These are phyloP conservation scores for Fulvia fulva DNA, from an alignment of 2,329 filamentous ascomycete species.

Conservation along the genomic window DNA sequence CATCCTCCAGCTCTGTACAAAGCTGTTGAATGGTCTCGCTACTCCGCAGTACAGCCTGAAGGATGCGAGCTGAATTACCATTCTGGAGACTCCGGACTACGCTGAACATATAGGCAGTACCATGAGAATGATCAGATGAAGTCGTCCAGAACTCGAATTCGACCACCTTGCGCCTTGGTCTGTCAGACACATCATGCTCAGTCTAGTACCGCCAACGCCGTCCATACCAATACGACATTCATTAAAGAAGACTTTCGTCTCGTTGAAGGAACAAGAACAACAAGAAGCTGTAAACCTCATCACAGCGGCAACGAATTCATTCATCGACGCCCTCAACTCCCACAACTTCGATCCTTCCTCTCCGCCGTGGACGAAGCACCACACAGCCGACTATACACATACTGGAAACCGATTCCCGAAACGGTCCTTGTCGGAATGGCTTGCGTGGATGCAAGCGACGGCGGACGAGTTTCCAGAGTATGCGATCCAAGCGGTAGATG, in stretches of 20 bases:
- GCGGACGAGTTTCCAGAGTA: neutral
- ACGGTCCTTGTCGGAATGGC: neutral
- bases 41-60: no score
- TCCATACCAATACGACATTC: neutral
- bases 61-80: neutral
- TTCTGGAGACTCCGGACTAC: neutral
- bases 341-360: neutral
- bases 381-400: neutral
- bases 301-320: neutral
- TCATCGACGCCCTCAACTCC: neutral
- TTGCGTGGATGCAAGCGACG: neutral
- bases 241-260: neutral
- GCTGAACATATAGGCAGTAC: neutral
- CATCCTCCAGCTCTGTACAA: neutral
- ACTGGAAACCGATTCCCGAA: neutral
- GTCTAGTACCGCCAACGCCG: neutral
- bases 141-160: neutral
- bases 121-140: neutral
- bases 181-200: neutral
- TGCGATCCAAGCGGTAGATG: neutral
- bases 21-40: neutral
- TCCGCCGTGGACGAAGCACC: neutral
- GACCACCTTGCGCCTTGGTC: neutral
- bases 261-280: neutral
- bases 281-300: neutral